These are phyloP conservation scores for Termitomyces sp. DNA, from an alignment of 768 basidiomycete genomes.

Conservation along the genomic window DNA sequence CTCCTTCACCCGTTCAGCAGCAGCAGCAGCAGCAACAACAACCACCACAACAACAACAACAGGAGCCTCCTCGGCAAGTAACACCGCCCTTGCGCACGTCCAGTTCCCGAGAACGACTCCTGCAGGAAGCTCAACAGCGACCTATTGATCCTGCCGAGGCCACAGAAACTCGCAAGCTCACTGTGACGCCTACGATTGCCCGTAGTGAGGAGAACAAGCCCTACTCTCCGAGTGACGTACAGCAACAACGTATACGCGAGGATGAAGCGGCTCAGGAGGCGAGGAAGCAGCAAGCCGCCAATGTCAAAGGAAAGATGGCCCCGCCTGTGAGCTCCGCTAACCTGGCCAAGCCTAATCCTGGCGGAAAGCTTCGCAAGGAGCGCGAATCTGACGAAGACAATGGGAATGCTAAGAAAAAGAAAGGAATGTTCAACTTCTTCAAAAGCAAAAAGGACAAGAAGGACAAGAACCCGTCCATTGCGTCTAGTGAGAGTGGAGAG, in stretches of 20 bases:
- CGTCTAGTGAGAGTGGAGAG: constrained; percentile 51
- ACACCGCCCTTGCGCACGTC: constrained; percentile 34
- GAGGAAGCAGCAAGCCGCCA: constrained; percentile 39
- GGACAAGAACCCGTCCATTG: constrained; percentile 48
- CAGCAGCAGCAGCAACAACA: constrained; percentile 22
- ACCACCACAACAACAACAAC: constrained; percentile 21
- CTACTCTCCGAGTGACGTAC: constrained; percentile 28
- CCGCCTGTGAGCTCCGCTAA: constrained; percentile 41
- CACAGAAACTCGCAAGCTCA: constrained; percentile 73
- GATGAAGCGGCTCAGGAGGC: constrained; percentile 37
- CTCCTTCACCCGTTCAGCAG: constrained; percentile 27
- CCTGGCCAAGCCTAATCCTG: constrained; percentile 24
- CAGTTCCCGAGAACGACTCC: constrained; percentile 46
- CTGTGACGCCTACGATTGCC: constrained; percentile 74
- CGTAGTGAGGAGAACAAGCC: constrained; percentile 47
- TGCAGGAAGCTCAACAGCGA: constrained; percentile 19
- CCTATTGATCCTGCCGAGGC: constrained; percentile 67
- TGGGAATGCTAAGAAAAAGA: constrained; percentile 39
- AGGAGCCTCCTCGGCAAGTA: constrained; percentile 21
- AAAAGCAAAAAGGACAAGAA: constrained; percentile 72
- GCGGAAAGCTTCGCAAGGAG: constrained; percentile 44
- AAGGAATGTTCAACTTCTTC: constrained; percentile 75
- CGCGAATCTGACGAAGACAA: constrained; percentile 30
- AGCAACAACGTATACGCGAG: constrained; percentile 39
- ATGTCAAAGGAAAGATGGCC: constrained; percentile 49